Evolutionary conservation across 2,329 filamentous ascomycete genomes (phyloP).

Genomic region (Lasiodiplodia sp.): DNA sequence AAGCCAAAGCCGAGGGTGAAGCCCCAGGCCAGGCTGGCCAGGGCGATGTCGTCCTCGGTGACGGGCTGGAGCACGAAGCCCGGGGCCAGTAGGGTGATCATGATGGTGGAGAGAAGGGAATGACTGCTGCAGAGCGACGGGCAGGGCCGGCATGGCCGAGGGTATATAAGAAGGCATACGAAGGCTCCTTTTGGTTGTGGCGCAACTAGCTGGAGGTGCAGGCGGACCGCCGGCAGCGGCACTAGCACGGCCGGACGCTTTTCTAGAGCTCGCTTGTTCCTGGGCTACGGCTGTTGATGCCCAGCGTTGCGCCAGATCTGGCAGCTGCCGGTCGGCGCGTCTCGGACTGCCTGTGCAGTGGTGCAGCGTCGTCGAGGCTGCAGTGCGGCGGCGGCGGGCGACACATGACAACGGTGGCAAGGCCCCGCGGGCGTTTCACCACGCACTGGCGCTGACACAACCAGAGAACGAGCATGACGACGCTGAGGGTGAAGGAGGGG

Average conservation of each 20-base stretch:
- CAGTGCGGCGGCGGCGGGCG: too few species aligned
- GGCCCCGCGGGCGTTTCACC: background rate
- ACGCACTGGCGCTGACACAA: background rate
- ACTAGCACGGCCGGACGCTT: background rate
- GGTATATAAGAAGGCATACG: background rate
- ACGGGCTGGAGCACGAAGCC: conserved; percentile 3
- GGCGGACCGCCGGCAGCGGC: background rate
- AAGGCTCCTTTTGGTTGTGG: background rate
- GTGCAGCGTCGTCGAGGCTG: too few species aligned
- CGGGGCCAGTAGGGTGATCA: conserved; percentile 5
- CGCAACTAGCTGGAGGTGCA: background rate
- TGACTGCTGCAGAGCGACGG: background rate
- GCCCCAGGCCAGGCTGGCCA: conserved; percentile 35
- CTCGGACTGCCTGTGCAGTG: background rate
- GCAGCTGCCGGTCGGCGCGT: background rate
- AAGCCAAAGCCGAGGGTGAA: conserved; percentile 54
- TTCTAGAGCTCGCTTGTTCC: background rate
- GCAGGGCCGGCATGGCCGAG: background rate
- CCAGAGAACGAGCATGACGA: background rate
- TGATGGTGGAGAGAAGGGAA: background rate
- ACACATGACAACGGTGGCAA: too few species aligned
- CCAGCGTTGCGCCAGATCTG: background rate
- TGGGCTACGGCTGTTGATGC: background rate
- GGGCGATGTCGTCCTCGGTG: conserved; percentile 17
- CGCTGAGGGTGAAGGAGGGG: background rate